Evolutionary conservation across 1,284 basidiomycete genomes (phyloP), one percentile per base, ranked within the genome.

Genomic region (Tetrapyrgos nigripes): DNA sequence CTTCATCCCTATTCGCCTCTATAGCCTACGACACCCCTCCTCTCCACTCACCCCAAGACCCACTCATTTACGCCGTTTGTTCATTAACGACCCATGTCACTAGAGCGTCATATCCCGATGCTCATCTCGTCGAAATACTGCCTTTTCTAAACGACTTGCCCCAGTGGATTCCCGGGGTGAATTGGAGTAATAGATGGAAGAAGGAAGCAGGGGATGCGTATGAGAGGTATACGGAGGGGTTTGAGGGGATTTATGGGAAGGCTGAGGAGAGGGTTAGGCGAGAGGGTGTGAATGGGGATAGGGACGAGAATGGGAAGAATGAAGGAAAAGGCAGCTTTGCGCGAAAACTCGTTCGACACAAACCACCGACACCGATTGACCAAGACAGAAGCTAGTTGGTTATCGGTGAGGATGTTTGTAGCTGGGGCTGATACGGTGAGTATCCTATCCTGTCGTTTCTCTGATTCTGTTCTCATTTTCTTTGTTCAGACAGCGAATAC

Each of bases 81-180:
- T 11, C 21, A 8, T 54, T 27, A 3, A 43, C 53, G 1, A 1
- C 53, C 9, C 44, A 46, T 21, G 17, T 46, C 17, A 45, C 46
- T 23, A 26, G 46, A 6, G 33, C 53, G 6, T 27, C 53, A 17
- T 46, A 46, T 14, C 28, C 33, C 14, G 53, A 28, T 27, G 33
- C 28, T 13, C 50, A 50, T 28, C 48, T 60, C 13, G 64, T 65
- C 17, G 59, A 60, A 19, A 56, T 40, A 2, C 57, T 60, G 24
- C 37, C 59, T 8, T 56, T 54, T 49, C 56, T 65, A 56, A 50
- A 49, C 19, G 44, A 60, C 24, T 46, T 65, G 26, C 64, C 64
- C 5, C 29, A 23, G 17, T 69, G 63, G 62, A 29, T 69, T 28
- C 67, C 67, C 23, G 67, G 67, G n/a, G n/a, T n/a, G n/a, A n/a